Evolutionary conservation across 2,329 filamentous ascomycete genomes (phyloP).

Genomic region (Penicillium thymicola): DNA sequence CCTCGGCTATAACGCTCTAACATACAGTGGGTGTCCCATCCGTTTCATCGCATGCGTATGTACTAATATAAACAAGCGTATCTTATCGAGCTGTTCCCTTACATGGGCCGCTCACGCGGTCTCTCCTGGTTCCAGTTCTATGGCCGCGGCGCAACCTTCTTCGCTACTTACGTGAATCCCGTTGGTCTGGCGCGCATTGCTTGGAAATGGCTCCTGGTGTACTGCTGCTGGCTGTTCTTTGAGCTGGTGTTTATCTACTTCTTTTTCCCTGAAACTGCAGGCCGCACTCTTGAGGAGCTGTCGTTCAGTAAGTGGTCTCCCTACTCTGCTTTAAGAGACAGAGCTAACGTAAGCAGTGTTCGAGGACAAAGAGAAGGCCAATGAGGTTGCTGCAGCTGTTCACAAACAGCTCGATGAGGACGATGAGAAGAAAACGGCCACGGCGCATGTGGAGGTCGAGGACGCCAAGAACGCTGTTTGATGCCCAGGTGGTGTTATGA

Average conservation of each 20-base stretch:
- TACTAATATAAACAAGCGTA: conserved; percentile 33
- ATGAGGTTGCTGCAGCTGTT: conserved; percentile 37
- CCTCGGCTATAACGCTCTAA: conserved; percentile 64
- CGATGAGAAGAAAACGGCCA: conserved; percentile 7
- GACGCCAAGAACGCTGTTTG: conserved; percentile 6
- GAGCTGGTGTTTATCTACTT: conserved; percentile 45
- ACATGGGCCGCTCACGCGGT: conserved; percentile 55
- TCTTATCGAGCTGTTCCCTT: conserved; percentile 60
- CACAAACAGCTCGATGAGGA: conserved; percentile 34
- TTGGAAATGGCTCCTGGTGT: conserved; percentile 48
- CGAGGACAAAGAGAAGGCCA: conserved; percentile 36
- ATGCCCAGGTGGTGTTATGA: background rate
- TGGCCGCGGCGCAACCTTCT: conserved; percentile 50
- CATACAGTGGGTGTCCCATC: conserved; percentile 29
- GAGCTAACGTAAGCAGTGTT: conserved; percentile 32
- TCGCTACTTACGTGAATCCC: conserved; percentile 49
- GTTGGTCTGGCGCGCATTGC: conserved; percentile 43
- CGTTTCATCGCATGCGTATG: background rate
- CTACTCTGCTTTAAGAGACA: background rate
- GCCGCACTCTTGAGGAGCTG: conserved; percentile 46
- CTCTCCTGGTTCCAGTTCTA: conserved; percentile 58
- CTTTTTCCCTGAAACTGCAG: conserved; percentile 46
- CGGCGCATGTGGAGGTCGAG: conserved; percentile 8
- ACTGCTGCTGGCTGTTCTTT: conserved; percentile 43
- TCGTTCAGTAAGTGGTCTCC: conserved; percentile 41